Percentiles rank a stretch among this genome's conserved stretches.
These are phyloP conservation scores for Globisporangium cystogenes DNA, from an alignment of 352 stramenopile species.

Conservation along the genomic window DNA sequence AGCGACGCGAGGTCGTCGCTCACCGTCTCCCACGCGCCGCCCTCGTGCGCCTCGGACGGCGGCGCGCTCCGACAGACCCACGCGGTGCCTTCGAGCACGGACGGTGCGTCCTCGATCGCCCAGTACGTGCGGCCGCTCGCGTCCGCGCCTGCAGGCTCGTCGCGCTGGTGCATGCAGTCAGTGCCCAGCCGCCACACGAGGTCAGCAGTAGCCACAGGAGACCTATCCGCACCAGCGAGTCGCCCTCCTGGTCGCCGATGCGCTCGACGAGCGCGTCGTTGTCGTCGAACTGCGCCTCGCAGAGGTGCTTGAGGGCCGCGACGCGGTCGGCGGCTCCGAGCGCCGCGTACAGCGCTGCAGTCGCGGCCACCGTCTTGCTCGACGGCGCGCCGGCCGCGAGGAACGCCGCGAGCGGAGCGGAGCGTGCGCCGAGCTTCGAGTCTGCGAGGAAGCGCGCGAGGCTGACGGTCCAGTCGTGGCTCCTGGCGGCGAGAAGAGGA, in stretches of 20 bases:
- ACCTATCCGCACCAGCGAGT: conserved; percentile 27
- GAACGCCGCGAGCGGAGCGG: conserved; percentile 8
- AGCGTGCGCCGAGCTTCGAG: conserved; percentile 19
- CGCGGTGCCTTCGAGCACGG: conserved; percentile 35
- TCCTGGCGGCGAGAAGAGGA: conserved; percentile 15
- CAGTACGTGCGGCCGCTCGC: conserved; percentile 46
- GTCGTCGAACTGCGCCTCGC: conserved; percentile 59
- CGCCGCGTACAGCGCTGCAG: conserved; percentile 32
- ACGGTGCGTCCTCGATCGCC: conserved; percentile 54
- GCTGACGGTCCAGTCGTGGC: conserved; percentile 37
- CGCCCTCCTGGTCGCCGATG: conserved; percentile 45
- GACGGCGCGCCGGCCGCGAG: background rate
- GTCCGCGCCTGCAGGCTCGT: conserved; percentile 41
- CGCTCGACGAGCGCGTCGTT: conserved; percentile 52
- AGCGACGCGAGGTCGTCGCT: conserved; percentile 46
- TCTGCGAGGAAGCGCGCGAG: conserved; percentile 39
- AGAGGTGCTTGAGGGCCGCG: conserved; percentile 51
- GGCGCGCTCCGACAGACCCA: conserved; percentile 55
- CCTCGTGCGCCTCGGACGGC: conserved; percentile 10
- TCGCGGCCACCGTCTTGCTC: conserved; percentile 17
- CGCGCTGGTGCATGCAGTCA: conserved; percentile 28
- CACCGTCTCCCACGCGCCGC: conserved; percentile 53
- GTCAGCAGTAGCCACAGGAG: background rate
- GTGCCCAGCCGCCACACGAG: too few relatives aligned
- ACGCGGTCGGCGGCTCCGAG: conserved; percentile 34